Evolutionary conservation across 2,329 filamentous ascomycete species (phyloP), one percentile per base, ranked within the genome.

Genomic region (Pseudogymnoascus sp.): DNA sequence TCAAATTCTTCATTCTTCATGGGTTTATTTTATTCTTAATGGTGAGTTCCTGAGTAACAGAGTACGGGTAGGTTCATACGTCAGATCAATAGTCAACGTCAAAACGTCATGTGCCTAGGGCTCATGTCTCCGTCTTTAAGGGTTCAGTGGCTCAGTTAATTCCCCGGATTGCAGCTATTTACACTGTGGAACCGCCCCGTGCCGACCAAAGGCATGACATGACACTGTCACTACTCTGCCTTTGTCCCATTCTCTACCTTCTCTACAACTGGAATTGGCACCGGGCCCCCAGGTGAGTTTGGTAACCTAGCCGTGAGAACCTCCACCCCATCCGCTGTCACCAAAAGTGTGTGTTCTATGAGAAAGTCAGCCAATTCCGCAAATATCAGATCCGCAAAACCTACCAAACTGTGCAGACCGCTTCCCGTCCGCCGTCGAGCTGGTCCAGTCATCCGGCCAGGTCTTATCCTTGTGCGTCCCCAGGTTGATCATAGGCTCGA

Each of bases 371-470:
- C 61, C 61, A 14, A 18, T 14, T 12, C 36, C 23, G 29, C 21
- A 21, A 11, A 42, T 51, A 14, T 7, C 39, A 42, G 7, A 31
- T 29, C 23, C 40, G 37, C 18, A 21, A 29, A 63, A 76, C 86
- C 75, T 78, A 91, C 88, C 89, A 73, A 99, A 99, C 74, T 99
- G 95, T 8, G 95, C 95, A 14, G 93, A 96, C 73, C 85, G 81
- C 76, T 89, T 90, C 61, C 95, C 95, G 74, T 99, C 95, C 64
- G 87, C 84, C 0, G 95, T 99, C 4, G 91, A 90, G 76, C 92
- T 96, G 0, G 95, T 99, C 95, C 95, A 99, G 79, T 97, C 91
- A 75, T 99, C 95, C 0, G 95, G 95, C 95, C 95, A 99, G 0
- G 92, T 97, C 75, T 95, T 89, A 73, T 99, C 95, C 67, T 86